A percentile compares a stretch with the other conserved stretches of the same genome.
Evolutionary conservation across 306 rosid genomes (phyloP).

Genomic region (Prunus persica): DNA sequence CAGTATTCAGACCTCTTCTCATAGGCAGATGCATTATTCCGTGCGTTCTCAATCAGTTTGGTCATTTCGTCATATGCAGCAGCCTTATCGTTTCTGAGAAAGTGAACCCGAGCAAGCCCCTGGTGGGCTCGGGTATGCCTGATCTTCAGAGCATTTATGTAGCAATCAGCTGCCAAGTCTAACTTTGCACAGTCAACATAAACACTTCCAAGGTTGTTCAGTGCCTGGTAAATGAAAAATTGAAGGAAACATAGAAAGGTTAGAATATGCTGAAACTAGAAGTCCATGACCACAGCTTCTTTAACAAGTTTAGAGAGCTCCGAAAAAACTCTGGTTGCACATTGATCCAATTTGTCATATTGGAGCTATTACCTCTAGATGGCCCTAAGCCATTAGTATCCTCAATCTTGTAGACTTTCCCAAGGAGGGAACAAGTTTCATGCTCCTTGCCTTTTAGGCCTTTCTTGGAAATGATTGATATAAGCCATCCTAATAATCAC

Average conservation of each 20-base stretch:
- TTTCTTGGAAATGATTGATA: neutral
- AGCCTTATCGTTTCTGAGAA: conserved; percentile 52
- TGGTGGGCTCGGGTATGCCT: conserved; percentile 93
- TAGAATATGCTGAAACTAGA: neutral
- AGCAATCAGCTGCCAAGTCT: conserved; percentile 84
- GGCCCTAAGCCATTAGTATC: neutral
- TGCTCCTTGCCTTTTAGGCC: neutral
- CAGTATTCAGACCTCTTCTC: conserved; percentile 94
- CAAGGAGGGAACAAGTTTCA: neutral
- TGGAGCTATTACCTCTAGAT: neutral
- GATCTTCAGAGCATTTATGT: conserved; percentile 79
- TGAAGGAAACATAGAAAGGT: conserved; percentile 18
- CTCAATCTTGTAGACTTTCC: neutral
- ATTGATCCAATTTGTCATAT: neutral
- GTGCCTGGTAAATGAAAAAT: conserved; percentile 51
- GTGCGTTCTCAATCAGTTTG: conserved; percentile 68
- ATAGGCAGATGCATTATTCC: conserved; percentile 76
- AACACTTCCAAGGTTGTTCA: conserved; percentile 94
- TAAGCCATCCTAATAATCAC: neutral
- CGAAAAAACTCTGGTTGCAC: neutral
- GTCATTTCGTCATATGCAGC: conserved; percentile 88
- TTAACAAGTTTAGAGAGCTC: neutral
- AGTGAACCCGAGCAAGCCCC: conserved; percentile 94
- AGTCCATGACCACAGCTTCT: neutral
- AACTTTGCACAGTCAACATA: conserved; percentile 70